Percentiles rank a stretch among this genome's conserved stretches.
Evolutionary conservation across 768 basidiomycete species (phyloP).

Genomic region (Tulasnella sp.): DNA sequence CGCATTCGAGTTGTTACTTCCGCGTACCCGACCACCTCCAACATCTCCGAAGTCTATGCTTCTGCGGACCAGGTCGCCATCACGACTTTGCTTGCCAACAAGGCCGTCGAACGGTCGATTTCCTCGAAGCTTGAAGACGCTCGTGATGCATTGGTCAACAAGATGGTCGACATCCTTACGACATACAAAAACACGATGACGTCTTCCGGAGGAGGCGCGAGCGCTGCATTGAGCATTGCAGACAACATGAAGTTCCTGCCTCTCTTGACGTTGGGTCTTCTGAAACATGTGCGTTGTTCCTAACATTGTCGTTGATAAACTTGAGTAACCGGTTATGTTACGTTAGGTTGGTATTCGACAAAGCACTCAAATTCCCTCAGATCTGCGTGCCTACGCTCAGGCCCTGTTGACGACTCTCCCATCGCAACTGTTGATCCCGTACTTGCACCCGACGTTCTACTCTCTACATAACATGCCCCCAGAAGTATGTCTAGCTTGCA

Average conservation of each 20-base stretch:
- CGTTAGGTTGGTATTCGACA: slow-evolving; percentile 85
- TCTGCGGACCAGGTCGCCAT: slow-evolving; percentile 88
- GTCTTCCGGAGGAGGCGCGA: slow-evolving; percentile 85
- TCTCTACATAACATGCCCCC: slow-evolving; percentile 94
- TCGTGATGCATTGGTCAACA: slow-evolving; percentile 77
- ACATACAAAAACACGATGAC: slow-evolving; percentile 98
- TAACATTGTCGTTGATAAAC: background rate
- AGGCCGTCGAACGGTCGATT: slow-evolving; percentile 85
- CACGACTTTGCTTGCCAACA: slow-evolving; percentile 79
- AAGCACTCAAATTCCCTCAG: slow-evolving; percentile 94
- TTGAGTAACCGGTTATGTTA: background rate
- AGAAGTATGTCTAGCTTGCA: slow-evolving; percentile 53
- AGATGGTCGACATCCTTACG: slow-evolving; percentile 75
- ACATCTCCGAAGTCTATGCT: slow-evolving; percentile 82
- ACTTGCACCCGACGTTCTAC: slow-evolving; percentile 93
- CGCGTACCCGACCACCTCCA: slow-evolving; percentile 83
- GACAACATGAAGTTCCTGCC: slow-evolving; percentile 96
- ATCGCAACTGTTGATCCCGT: slow-evolving; percentile 85
- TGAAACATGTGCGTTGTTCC: slow-evolving; percentile 77
- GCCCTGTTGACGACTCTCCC: slow-evolving; percentile 86
- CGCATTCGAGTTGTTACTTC: slow-evolving; percentile 87
- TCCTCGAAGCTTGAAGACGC: slow-evolving; percentile 86
- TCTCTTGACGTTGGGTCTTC: slow-evolving; percentile 77
- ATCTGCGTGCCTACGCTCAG: slow-evolving; percentile 93
- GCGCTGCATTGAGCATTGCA: slow-evolving; percentile 85